These are phyloP conservation scores for Phytophthora rubi DNA, from an alignment of 352 stramenopile species.

Conservation along the genomic window DNA sequence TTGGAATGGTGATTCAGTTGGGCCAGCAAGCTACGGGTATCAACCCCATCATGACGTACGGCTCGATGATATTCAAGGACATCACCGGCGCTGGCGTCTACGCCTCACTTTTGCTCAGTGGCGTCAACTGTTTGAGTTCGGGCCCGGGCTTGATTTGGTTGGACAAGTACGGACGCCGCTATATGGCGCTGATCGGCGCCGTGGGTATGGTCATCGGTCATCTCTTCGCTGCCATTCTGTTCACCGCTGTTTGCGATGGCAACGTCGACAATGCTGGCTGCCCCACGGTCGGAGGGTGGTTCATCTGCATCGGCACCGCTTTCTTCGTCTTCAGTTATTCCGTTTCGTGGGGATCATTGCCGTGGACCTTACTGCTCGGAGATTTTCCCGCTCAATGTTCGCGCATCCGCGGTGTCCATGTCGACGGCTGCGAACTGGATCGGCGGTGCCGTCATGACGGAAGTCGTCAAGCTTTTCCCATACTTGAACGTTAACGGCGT, in stretches of 20 bases:
- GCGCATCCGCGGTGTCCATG: slow-evolving; percentile 52
- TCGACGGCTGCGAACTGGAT: slow-evolving; percentile 53
- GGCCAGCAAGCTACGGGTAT: slow-evolving; percentile 46
- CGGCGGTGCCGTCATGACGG: slow-evolving; percentile 48
- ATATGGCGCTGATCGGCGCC: slow-evolving; percentile 43
- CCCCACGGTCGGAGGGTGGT: slow-evolving; percentile 39
- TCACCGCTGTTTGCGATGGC: slow-evolving; percentile 36
- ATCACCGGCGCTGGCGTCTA: slow-evolving; percentile 39
- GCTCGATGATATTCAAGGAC: slow-evolving; percentile 42
- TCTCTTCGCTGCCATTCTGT: slow-evolving; percentile 43
- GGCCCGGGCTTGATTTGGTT: slow-evolving; percentile 42
- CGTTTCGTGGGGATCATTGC: slow-evolving; percentile 35
- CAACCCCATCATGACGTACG: slow-evolving; percentile 48
- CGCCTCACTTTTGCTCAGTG: slow-evolving; percentile 34
- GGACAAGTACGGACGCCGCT: slow-evolving; percentile 43
- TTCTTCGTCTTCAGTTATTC: slow-evolving; percentile 52
- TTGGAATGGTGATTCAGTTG: slow-evolving; percentile 41
- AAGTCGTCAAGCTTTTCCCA: slow-evolving; percentile 39
- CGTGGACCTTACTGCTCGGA: slow-evolving; percentile 67
- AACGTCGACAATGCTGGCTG: slow-evolving; percentile 38
- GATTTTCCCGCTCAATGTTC: slow-evolving; percentile 63
- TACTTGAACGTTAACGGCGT: slow-evolving; percentile 43
- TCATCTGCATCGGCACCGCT: slow-evolving; percentile 45
- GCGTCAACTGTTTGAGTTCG: slow-evolving; percentile 41
- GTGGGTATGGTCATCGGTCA: slow-evolving; percentile 53